These are phyloP conservation scores for Tephrocybe sp. DNA, from an alignment of 768 basidiomycete species.

Conservation along the genomic window DNA sequence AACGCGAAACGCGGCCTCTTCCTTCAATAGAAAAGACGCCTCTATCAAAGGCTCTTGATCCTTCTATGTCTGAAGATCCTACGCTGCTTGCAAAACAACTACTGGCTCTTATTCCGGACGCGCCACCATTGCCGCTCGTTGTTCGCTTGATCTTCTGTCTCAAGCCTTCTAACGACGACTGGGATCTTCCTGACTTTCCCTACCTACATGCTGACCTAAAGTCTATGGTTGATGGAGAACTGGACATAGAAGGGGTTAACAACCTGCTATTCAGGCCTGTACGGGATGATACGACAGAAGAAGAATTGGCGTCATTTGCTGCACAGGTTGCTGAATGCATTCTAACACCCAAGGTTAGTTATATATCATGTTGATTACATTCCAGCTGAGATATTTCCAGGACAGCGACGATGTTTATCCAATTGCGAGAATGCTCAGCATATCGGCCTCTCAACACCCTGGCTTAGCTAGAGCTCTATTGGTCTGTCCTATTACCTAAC, in stretches of 20 bases:
- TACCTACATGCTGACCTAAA: slow-evolving; percentile 63
- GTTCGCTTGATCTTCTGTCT: slow-evolving; percentile 77
- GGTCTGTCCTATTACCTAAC: slow-evolving; percentile 25
- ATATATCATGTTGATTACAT: not conserved
- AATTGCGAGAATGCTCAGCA: slow-evolving; percentile 59
- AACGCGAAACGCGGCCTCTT: slow-evolving; percentile 41
- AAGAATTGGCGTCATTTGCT: slow-evolving; percentile 52
- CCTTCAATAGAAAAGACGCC: slow-evolving; percentile 31
- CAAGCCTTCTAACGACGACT: slow-evolving; percentile 76
- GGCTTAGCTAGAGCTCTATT: slow-evolving; percentile 46
- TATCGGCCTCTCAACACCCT: slow-evolving; percentile 66
- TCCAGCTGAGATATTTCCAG: slow-evolving; percentile 26
- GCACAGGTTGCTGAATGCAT: slow-evolving; percentile 52
- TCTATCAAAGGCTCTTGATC: slow-evolving; percentile 55
- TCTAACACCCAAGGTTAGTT: slow-evolving; percentile 47
- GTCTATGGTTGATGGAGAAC: slow-evolving; percentile 40
- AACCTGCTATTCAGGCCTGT: slow-evolving; percentile 55
- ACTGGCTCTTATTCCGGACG: slow-evolving; percentile 55
- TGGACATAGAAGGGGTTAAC: slow-evolving; percentile 58
- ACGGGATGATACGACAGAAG: slow-evolving; percentile 49
- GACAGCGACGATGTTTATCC: slow-evolving; percentile 54
- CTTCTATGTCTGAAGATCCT: slow-evolving; percentile 58
- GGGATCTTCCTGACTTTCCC: slow-evolving; percentile 74
- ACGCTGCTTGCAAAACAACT: slow-evolving; percentile 59
- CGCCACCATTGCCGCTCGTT: slow-evolving; percentile 62